A percentile compares a stretch with the other conserved stretches of the same genome.
phyloP scores from a whole-genome alignment of 208 protist species.

The Trypanosoma scelopori region DNA sequence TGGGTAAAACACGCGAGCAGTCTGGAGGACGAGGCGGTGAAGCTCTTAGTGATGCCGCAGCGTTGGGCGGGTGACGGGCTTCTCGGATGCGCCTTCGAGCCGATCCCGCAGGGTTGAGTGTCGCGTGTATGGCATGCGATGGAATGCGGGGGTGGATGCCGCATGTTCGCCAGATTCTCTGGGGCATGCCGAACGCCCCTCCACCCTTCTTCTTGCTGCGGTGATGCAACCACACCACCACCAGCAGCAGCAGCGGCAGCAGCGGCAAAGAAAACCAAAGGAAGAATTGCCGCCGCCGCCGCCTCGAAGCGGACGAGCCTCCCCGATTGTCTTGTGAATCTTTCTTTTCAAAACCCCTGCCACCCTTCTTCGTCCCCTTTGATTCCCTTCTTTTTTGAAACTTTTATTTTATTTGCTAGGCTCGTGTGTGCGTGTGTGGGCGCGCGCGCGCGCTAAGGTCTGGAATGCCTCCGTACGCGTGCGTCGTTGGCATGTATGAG shows the following conservation, averaged over 20 bases:
- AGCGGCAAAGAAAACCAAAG: no score
- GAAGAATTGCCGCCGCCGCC: no score
- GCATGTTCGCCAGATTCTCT: no score
- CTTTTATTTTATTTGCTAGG: no score
- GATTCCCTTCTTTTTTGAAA: slow-evolving; percentile 12
- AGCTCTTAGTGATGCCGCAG: slow-evolving; percentile 67
- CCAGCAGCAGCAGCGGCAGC: no score
- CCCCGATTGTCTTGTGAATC: no score
- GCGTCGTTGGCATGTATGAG: slow-evolving; percentile 26
- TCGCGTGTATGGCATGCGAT: not conserved
- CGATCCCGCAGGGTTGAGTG: not conserved
- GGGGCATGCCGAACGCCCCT: no score
- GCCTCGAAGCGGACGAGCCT: no score
- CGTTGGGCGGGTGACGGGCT: slow-evolving; percentile 67
- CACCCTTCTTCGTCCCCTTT: no score
- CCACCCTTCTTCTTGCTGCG: no score
- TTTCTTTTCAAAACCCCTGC: no score
- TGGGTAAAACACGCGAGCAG: slow-evolving; percentile 52
- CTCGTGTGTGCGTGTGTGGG: slow-evolving; percentile 2
- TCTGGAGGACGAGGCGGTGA: slow-evolving; percentile 23
- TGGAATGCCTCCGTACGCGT: slow-evolving; percentile 16
- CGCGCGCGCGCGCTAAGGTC: not conserved
- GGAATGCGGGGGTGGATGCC: not conserved
- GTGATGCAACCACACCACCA: no score
- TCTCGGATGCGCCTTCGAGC: slow-evolving; percentile 75